Base-by-base conservation (phyloP, 2,329 filamentous ascomycete species). In the Bipolaris victoriae region DNA sequence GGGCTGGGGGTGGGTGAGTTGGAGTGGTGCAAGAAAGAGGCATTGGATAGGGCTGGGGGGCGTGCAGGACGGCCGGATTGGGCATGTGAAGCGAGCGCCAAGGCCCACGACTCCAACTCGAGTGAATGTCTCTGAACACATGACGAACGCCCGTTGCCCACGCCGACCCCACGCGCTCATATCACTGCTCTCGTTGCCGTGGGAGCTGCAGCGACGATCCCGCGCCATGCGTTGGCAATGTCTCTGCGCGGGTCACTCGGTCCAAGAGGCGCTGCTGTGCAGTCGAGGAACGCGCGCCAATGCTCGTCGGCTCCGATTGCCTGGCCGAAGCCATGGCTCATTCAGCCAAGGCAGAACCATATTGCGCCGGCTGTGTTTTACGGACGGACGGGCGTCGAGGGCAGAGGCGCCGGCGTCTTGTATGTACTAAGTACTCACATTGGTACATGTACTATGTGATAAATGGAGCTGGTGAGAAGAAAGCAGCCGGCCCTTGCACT, bases 291-390 rank as follows among this genome's bases (percentile, higher is more conserved):
- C 53, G 40, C 24, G 53, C 43, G 45, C 49, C 53, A 52, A 52
- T 60, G 51, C 52, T 53, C 40, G 50, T 47, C 56, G 57, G 53
- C 55, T 59, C 63, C 44, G 55, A 53, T 57, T 57, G 33, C 55
- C 52, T 49, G 44, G 10, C 53, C 47, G 62, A 68, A 65, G 65
- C 65, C 55, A 55, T 55, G 16, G 57, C 29, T 43, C 62, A 61
- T 57, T 65, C 68, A 67, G 72, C 72, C 71, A 73, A 70, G 70
- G 56, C 64, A 37, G 54, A 29, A 47, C 57, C 61, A 65, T 61
- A 62, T 65, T 65, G 60, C 58, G 61, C 43, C 29, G 49, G 35
- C 55, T 54, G 49, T 53, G 54, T 57, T 53, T 29, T 29, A 29
- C 7, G 26, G 26, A 41, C 49, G 49, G 49, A 45, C 24, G 33